These are phyloP conservation scores for Botrytis porri DNA, from an alignment of 2,329 filamentous ascomycete genomes.

Conservation along the genomic window DNA sequence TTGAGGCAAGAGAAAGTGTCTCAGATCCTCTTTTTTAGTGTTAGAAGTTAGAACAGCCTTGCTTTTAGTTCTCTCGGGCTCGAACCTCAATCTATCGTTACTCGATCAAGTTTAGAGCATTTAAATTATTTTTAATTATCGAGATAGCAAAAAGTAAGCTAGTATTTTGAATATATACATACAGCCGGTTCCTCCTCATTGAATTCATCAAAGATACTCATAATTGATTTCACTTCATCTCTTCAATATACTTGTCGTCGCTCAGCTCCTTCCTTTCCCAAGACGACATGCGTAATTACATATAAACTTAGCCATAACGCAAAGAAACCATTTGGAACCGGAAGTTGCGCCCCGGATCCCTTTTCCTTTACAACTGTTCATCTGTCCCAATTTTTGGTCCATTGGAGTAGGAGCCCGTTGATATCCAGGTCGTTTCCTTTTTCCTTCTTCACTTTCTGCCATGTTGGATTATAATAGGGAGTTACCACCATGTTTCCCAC, in stretches of 20 bases:
- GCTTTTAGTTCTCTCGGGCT: neutral
- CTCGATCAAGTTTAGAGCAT: neutral
- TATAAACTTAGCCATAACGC: conserved; percentile 5
- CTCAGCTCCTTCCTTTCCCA: neutral
- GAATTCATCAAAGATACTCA: neutral
- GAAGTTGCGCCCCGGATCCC: conserved; percentile 1
- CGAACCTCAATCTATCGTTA: neutral
- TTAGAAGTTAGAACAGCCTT: conserved; percentile 3
- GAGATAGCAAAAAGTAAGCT: neutral
- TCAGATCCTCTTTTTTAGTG: neutral
- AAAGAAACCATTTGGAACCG: conserved; percentile 13
- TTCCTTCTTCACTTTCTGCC: conserved; percentile 18
- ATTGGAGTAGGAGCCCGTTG: conserved; percentile 16
- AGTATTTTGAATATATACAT: conserved; percentile 9
- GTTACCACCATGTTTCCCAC: conserved; percentile 9
- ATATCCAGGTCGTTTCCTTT: conserved; percentile 11
- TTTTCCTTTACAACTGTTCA: conserved; percentile 19
- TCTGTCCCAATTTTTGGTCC: conserved; percentile 16
- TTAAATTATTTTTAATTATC: neutral
- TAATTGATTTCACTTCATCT: neutral
- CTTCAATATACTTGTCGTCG: conserved; percentile 8
- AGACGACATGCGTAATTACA: conserved; percentile 5
- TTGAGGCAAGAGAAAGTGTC: conserved; percentile 12
- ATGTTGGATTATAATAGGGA: conserved; percentile 17
- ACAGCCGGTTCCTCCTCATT: neutral